Base-by-base conservation (phyloP, 2,329 filamentous ascomycete species). In the Ophiostoma ulmi region DNA sequence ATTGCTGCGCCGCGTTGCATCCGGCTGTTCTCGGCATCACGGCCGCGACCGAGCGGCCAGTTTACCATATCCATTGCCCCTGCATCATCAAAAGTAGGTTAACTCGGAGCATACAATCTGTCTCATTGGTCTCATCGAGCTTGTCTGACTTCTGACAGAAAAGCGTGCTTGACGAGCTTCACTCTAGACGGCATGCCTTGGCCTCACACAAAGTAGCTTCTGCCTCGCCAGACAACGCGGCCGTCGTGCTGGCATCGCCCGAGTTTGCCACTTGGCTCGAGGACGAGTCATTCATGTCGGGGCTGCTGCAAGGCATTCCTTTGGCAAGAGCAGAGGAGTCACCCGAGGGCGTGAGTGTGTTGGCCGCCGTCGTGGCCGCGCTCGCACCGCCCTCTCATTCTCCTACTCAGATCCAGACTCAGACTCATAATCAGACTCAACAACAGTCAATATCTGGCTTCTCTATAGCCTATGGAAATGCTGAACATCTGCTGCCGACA, bases 311-410 rank as follows among this genome's bases (percentile, higher is more conserved):
- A 67, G 72, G 69, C 17, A 73, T 79, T 67, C 70, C 65, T 1
- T 73, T 72, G 38, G 48, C 26, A 20, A 13, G 17, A 35, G 10
- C 58, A 14, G 31, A 63, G 7, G 58, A 64, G 31, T n/a, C 63
- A 14, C 58, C 58, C 2, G 35, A 65, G 17, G 11, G 66, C 26
- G 58, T 87, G 44, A 79, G 84, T 72, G 78, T 88, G 8, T 73
- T 90, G 17, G 80, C 80, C 35, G 88, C 84, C 14, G 83, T 87
- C 5, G 83, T 88, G 38, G 87, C 90, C 75, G 81, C 83, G 10
- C 77, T 90, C 41, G 78, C 81, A 31, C 81, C 82, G 10, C 74
- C 66, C 5, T 8, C 41, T 5, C 2, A 14, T n/a, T 26, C 26
- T 26, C 26, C 26, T 26, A 26, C 26, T 26, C 26, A 26, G 2